Evolutionary conservation across 2,329 filamentous ascomycete genomes (phyloP), one percentile per base, ranked within the genome.

Genomic region (Scedosporium boydii): DNA sequence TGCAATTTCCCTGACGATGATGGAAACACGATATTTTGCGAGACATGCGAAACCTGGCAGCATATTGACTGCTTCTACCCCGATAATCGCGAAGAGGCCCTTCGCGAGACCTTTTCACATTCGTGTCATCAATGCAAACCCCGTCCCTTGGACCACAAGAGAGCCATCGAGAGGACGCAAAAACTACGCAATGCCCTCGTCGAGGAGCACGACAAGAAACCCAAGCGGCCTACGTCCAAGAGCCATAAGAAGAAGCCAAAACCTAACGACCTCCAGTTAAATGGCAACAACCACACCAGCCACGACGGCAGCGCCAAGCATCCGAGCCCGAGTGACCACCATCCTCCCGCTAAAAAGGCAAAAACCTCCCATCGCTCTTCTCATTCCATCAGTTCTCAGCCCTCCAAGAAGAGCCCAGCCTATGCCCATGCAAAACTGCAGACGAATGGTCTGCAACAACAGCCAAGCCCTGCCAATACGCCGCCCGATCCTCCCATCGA

Each of bases 1-100:
- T 99, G 95, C 78, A 87, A 87, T 74, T 97, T 89, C 76, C 80
- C 86, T 74, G 92, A 96, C 79, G 95, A 99, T 81, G 95, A 99
- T 80, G 95, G 95, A 76, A 93, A 91, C 76, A 99, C 95, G 64
- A 96, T 99, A 65, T 91, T 93, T 76, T 99, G 95, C 81, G 95
- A 98, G 73, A 85, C 82, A 64, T 99, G 95, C 81, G 90, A 96
- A 73, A 95, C 92, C 59, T 99, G 95, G 95, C 95, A 99, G 77
- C 95, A 99, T 76, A 96, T 96, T 70, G 88, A 92, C 73, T 99
- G 95, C 77, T 98, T 96, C 77, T 98, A 98, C 73, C 85, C 85
- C 23, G 75, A 84, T 66, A 90, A 91, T 69, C 83, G 85, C 72
- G 83, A 87, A 74, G 81, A 90, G 80, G 82, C 89, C 77, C 76